phyloP scores from a whole-genome alignment of 257 asterid genomes.

The Ilex asprella region DNA sequence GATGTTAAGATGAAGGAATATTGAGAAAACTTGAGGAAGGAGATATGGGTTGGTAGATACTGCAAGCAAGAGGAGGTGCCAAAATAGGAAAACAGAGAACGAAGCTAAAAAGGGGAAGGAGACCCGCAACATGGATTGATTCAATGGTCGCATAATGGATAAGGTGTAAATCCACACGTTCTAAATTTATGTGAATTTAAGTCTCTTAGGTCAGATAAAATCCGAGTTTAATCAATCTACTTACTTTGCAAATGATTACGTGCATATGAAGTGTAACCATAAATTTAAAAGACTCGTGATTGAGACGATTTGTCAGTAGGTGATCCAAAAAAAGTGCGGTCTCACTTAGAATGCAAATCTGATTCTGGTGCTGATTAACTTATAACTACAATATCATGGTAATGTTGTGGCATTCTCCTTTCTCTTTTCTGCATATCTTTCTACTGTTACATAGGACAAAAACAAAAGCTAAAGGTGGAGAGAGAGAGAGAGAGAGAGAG shows the following conservation, averaged over 20 bases:
- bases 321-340: constrained; percentile 3
- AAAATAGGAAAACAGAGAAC: constrained; percentile 32
- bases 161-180: too few relatives aligned
- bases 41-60: constrained; percentile 58
- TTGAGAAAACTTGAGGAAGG: constrained; percentile 63
- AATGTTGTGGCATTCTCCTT: constrained; percentile 9
- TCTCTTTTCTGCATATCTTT: constrained; percentile 28
- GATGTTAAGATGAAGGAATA: constrained; percentile 63
- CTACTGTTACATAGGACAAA: constrained; percentile 38
- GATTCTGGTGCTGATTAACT: background rate
- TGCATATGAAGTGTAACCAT: too few relatives aligned
- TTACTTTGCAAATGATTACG: too few relatives aligned
- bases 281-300: too few relatives aligned
- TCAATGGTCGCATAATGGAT: too few relatives aligned
- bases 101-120: constrained; percentile 30
- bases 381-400: background rate
- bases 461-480: constrained; percentile 23
- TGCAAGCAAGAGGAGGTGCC: constrained; percentile 68
- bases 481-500: constrained; percentile 15
- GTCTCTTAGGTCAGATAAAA: too few relatives aligned
- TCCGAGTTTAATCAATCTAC: too few relatives aligned
- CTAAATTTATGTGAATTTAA: too few relatives aligned
- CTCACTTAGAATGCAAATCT: constrained; percentile 17
- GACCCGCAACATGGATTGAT: too few relatives aligned
- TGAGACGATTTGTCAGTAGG: too few relatives aligned